These are phyloP conservation scores for Elaeagnus macrophylla DNA, from an alignment of 306 rosid genomes.

Conservation along the genomic window DNA sequence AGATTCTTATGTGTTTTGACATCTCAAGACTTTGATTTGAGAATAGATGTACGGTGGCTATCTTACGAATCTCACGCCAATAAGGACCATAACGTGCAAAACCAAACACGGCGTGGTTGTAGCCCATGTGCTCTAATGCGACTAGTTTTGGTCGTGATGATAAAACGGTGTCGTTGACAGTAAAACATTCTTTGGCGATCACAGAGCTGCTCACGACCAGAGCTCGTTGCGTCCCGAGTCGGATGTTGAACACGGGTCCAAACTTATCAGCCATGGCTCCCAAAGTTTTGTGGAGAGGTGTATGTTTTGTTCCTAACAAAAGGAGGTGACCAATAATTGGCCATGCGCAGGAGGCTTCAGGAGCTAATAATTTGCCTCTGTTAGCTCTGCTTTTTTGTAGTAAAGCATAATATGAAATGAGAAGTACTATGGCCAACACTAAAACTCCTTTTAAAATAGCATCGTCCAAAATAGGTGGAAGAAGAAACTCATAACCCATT, in stretches of 20 bases:
- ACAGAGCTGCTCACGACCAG: constrained; percentile 38
- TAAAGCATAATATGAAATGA: no score
- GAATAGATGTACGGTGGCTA: constrained; percentile 27
- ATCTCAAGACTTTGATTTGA: constrained; percentile 27
- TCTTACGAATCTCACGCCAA: constrained; percentile 42
- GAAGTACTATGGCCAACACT: no score
- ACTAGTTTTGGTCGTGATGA: constrained; percentile 37
- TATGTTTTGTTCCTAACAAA: neutral
- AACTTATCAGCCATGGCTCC: constrained; percentile 28
- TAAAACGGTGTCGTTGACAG: constrained; percentile 25
- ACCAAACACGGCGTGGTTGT: constrained; percentile 35
- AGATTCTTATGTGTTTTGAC: constrained; percentile 16
- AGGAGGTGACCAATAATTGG: constrained; percentile 30
- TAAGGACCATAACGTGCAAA: constrained; percentile 30
- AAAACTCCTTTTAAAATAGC: no score
- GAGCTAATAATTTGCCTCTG: neutral
- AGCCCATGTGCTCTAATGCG: constrained; percentile 21
- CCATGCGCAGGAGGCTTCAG: constrained; percentile 14
- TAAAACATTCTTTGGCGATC: constrained; percentile 44
- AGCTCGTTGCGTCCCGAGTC: constrained; percentile 27
- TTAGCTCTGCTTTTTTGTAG: no score
- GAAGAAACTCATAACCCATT: no score
- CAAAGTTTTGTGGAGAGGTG: constrained; percentile 13
- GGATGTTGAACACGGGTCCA: constrained; percentile 36
- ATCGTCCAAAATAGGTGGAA: no score